Percentiles rank a stretch among this genome's conserved stretches.
Evolutionary conservation across 768 basidiomycete species (phyloP).

Genomic region (Mycena pura): DNA sequence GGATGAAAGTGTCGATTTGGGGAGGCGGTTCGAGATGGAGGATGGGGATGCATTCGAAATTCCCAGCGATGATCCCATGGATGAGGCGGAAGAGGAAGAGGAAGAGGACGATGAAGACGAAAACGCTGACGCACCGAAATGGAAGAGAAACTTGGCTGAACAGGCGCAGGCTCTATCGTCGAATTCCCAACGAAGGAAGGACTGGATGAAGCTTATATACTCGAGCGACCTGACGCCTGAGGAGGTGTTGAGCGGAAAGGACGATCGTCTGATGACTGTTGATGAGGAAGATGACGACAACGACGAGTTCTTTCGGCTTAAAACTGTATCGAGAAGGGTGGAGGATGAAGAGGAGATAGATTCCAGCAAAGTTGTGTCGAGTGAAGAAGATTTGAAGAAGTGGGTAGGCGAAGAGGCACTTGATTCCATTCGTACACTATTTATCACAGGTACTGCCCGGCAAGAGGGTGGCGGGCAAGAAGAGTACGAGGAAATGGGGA

Average conservation of each 20-base stretch:
- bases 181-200: constrained; percentile 55
- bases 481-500: constrained; percentile 48
- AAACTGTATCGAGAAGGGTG: constrained; percentile 40
- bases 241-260: constrained; percentile 61
- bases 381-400: constrained; percentile 58
- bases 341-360: constrained; percentile 69
- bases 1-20: constrained; percentile 42
- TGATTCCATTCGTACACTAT: constrained; percentile 84
- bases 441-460: constrained; percentile 82
- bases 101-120: constrained; percentile 47
- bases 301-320: constrained; percentile 80
- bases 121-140: constrained; percentile 60
- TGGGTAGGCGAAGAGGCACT: constrained; percentile 90
- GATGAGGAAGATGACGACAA: constrained; percentile 50
- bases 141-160: constrained; percentile 73
- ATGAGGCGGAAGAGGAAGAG: constrained; percentile 55
- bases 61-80: constrained; percentile 55
- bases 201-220: constrained; percentile 91
- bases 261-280: constrained; percentile 29
- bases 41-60: constrained; percentile 57
- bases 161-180: constrained; percentile 55
- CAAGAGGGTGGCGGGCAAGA: constrained; percentile 40
- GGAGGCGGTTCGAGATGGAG: constrained; percentile 47
- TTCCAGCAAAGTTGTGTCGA: constrained; percentile 67
- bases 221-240: constrained; percentile 68